Conservation (phyloP, 805 yeast species). For the Suhomyces prunicola region DNA sequence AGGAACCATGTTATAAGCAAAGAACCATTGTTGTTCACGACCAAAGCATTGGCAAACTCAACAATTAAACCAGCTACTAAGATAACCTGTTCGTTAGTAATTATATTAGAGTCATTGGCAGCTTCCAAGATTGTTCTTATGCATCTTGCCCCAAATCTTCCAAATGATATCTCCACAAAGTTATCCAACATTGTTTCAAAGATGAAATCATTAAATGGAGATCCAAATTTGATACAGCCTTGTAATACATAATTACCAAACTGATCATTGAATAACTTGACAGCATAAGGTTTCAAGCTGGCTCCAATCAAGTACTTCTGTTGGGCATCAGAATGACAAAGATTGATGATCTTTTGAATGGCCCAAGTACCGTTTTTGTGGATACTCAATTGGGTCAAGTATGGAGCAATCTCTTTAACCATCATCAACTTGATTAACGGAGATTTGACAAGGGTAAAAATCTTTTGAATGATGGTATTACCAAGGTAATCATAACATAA, state of each 20-base stretch:
- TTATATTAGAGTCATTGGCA: constrained; percentile 43
- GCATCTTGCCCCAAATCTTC: constrained; percentile 93
- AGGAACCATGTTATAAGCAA: constrained; percentile 89
- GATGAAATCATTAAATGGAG: constrained; percentile 86
- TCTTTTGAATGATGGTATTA: constrained; percentile 90
- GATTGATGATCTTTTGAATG: constrained; percentile 86
- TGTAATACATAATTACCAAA: constrained; percentile 96
- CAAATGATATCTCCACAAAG: constrained; percentile 78
- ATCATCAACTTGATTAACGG: constrained; percentile 73
- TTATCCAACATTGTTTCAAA: constrained; percentile 77
- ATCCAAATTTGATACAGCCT: constrained; percentile 85
- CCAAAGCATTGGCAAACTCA: constrained; percentile 72
- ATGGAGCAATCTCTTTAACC: constrained; percentile 74
- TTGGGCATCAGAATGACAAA: constrained; percentile 47
- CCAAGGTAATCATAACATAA: constrained; percentile 91
- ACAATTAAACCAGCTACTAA: constrained; percentile 76
- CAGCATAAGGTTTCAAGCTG: constrained; percentile 75
- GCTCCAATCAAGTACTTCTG: constrained; percentile 60
- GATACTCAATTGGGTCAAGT: constrained; percentile 84
- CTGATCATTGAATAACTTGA: constrained; percentile 87
- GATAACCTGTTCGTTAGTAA: constrained; percentile 61
- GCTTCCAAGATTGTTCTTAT: constrained; percentile 90
- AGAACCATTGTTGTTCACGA: constrained; percentile 83
- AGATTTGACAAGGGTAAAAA: constrained; percentile 66
- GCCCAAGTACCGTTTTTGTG: constrained; percentile 99